Conservation (phyloP, 2,329 filamentous ascomycete species). For the Atkinsonella texensis region DNA sequence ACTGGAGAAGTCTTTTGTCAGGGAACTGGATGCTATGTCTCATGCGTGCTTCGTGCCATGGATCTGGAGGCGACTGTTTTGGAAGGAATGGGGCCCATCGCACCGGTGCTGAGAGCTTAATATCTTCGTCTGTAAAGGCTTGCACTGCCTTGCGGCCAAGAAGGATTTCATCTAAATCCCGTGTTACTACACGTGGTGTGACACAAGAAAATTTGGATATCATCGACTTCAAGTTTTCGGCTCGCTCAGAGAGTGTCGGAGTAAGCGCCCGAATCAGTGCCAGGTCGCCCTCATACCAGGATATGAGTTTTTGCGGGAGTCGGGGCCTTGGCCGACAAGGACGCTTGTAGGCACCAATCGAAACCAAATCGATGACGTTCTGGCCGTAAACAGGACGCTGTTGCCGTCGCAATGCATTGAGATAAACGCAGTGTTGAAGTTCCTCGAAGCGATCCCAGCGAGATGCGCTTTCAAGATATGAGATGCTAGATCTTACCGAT, state of each 20-base stretch:
- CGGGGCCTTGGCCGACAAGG: slow-evolving; percentile 49
- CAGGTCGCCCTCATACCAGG: slow-evolving; percentile 66
- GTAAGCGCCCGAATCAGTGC: slow-evolving; percentile 53
- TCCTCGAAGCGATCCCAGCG: slow-evolving; percentile 63
- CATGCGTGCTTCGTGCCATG: slow-evolving; percentile 90
- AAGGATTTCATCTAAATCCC: slow-evolving; percentile 58
- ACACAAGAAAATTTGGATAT: slow-evolving; percentile 87
- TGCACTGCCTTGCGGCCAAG: slow-evolving; percentile 49
- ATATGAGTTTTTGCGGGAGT: slow-evolving; percentile 49
- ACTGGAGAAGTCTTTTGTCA: slow-evolving; percentile 90
- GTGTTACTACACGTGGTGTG: slow-evolving; percentile 76
- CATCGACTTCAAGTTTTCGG: slow-evolving; percentile 57
- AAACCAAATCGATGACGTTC: slow-evolving; percentile 63
- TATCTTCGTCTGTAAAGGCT: slow-evolving; percentile 43
- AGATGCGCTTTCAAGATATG: slow-evolving; percentile 58
- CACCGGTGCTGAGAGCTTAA: slow-evolving; percentile 44
- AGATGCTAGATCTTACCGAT: slow-evolving; percentile 56
- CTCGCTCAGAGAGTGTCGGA: slow-evolving; percentile 61
- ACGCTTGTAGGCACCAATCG: slow-evolving; percentile 46
- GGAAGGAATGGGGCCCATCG: slow-evolving; percentile 45
- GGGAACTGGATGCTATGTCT: slow-evolving; percentile 92
- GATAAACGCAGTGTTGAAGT: slow-evolving; percentile 66
- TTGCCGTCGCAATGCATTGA: slow-evolving; percentile 71
- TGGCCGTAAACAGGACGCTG: slow-evolving; percentile 72
- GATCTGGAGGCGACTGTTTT: slow-evolving; percentile 51